Evolutionary conservation across 306 rosid genomes (phyloP).

Genomic region (Erythrophleum fordii): DNA sequence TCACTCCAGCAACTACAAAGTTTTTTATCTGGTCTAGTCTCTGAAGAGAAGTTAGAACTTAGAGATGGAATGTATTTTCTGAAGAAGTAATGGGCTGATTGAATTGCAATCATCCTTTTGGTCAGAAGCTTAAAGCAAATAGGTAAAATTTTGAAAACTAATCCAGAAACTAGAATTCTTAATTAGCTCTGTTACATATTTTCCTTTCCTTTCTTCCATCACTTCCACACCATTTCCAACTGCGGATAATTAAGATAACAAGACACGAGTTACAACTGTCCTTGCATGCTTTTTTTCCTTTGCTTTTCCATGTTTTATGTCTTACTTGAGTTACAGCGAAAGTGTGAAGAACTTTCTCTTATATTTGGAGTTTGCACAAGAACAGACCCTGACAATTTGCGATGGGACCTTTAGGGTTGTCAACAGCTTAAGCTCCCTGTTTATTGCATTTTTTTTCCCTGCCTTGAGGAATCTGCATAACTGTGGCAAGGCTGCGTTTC

Average conservation of each 20-base stretch:
- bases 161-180: conserved; percentile 26
- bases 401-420: conserved; percentile 8
- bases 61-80: conserved; percentile 83
- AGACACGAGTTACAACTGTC: background rate
- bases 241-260: background rate
- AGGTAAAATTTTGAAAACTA: conserved; percentile 42
- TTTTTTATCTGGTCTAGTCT: conserved; percentile 81
- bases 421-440: conserved; percentile 28
- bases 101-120: conserved; percentile 29
- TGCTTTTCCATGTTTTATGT: background rate
- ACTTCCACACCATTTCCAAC: background rate
- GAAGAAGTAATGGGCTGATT: conserved; percentile 55
- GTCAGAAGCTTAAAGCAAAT: conserved; percentile 12
- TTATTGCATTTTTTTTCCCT: conserved; percentile 27
- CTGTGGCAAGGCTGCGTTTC: background rate
- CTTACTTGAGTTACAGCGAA: background rate
- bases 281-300: background rate
- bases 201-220: conserved; percentile 16
- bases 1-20: conserved; percentile 90
- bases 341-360: background rate
- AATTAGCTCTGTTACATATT: background rate
- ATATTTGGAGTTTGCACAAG: background rate
- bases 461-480: background rate
- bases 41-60: conserved; percentile 85
- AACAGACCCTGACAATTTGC: conserved; percentile 23